A percentile compares a stretch with the other conserved stretches of the same genome.
Conservation (phyloP, 2,329 filamentous ascomycete species). For the Mycogone perniciosa region DNA sequence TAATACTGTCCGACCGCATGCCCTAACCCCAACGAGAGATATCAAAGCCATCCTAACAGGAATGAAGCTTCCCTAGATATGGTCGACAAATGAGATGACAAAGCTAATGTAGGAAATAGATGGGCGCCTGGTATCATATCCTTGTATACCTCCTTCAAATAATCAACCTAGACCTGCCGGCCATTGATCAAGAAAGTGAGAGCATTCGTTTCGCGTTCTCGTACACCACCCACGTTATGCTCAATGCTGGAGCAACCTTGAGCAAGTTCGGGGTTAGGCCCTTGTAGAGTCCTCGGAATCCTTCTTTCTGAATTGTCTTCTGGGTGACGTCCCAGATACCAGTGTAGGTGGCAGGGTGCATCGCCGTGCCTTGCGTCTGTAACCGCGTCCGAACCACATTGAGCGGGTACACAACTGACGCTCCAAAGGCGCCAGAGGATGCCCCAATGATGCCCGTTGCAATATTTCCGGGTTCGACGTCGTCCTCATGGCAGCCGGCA, state of each 20-base stretch:
- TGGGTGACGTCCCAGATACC: slow-evolving; percentile 84
- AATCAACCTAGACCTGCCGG: neutral
- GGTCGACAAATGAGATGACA: slow-evolving; percentile 7
- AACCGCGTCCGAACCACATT: slow-evolving; percentile 88
- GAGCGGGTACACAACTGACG: slow-evolving; percentile 88
- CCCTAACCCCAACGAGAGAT: neutral
- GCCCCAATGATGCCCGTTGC: slow-evolving; percentile 85
- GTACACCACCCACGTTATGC: slow-evolving; percentile 91
- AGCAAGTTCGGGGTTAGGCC: slow-evolving; percentile 90
- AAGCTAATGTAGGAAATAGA: slow-evolving; percentile 11
- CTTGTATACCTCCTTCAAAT: slow-evolving; percentile 1
- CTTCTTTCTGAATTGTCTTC: slow-evolving; percentile 78
- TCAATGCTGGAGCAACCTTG: slow-evolving; percentile 93
- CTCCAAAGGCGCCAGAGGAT: slow-evolving; percentile 84
- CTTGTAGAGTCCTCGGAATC: slow-evolving; percentile 82
- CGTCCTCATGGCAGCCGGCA: slow-evolving; percentile 71
- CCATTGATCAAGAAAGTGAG: slow-evolving; percentile 34
- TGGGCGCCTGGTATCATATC: slow-evolving; percentile 10
- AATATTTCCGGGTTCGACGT: slow-evolving; percentile 74
- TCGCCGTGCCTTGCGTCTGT: slow-evolving; percentile 89
- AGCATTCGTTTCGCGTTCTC: slow-evolving; percentile 79
- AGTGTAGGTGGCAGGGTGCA: slow-evolving; percentile 84
- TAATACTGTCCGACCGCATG: neutral
- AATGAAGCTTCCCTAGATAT: neutral
- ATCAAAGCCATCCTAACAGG: neutral